Evolutionary conservation across 2,329 filamentous ascomycete species (phyloP).

Genomic region (Mycosphaerella arachidis): DNA sequence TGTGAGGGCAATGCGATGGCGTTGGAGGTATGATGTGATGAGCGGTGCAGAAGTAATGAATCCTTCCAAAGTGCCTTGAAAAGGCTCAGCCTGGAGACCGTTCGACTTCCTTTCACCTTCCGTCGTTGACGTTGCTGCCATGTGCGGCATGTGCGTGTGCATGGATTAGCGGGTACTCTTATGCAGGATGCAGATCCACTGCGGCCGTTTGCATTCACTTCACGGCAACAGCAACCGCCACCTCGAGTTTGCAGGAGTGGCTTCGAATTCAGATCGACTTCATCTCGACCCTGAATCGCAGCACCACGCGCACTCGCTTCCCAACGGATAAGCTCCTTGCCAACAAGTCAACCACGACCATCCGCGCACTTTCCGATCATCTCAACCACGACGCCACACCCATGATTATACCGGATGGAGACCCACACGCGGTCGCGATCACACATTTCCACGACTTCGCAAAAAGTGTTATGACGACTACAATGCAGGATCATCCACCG

Average conservation of each 20-base stretch:
- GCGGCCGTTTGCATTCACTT: neutral
- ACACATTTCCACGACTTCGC: no score
- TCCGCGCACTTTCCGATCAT: no score
- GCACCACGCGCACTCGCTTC: neutral
- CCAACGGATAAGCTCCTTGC: neutral
- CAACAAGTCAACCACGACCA: no score
- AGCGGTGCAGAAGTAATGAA: neutral
- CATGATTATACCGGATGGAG: no score
- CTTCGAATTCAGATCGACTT: neutral
- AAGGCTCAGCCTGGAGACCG: no score
- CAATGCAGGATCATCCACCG: no score
- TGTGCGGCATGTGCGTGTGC: neutral
- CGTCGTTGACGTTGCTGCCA: neutral
- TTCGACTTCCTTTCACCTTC: no score
- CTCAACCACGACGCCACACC: no score
- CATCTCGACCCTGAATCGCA: neutral
- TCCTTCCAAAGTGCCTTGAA: neutral
- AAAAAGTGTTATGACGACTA: no score
- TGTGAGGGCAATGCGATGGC: conserved; percentile 1
- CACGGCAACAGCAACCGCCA: neutral
- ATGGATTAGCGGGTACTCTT: neutral
- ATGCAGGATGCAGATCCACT: neutral
- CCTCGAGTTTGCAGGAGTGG: neutral
- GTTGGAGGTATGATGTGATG: neutral
- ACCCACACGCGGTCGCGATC: no score